These are phyloP conservation scores for Endocladia muricata DNA, from an alignment of 31 red algal species.

Conservation along the genomic window DNA sequence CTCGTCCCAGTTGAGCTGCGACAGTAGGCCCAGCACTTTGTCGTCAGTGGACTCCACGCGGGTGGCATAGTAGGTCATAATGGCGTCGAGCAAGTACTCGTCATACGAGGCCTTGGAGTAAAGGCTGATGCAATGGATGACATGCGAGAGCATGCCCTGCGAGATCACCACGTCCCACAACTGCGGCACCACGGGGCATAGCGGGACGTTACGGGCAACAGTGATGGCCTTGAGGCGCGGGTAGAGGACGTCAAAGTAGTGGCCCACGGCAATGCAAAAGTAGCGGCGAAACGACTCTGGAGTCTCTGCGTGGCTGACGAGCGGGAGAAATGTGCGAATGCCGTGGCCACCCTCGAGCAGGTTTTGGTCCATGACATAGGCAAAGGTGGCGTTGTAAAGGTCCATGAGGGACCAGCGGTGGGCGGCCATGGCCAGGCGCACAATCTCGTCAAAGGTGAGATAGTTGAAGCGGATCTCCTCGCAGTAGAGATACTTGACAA, in stretches of 20 bases:
- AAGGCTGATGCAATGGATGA: constrained; percentile 40
- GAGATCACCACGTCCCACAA: constrained; percentile 46
- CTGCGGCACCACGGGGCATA: neutral
- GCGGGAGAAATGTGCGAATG: constrained; percentile 66
- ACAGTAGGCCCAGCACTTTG: constrained; percentile 33
- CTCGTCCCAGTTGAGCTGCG: constrained; percentile 63
- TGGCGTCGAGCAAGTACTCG: constrained; percentile 47
- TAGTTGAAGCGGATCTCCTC: constrained; percentile 70
- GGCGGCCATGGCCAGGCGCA: constrained; percentile 34
- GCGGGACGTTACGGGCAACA: neutral
- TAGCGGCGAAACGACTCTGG: constrained; percentile 61
- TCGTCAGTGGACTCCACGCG: constrained; percentile 32
- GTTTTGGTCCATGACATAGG: constrained; percentile 65
- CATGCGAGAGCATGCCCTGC: constrained; percentile 57
- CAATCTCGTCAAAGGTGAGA: constrained; percentile 66
- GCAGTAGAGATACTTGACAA: constrained; percentile 68
- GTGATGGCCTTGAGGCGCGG: constrained; percentile 37
- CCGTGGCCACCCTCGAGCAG: constrained; percentile 52
- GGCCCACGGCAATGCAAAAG: constrained; percentile 64
- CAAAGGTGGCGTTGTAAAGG: constrained; percentile 58
- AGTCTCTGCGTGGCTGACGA: constrained; percentile 45
- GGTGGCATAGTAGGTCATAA: constrained; percentile 42
- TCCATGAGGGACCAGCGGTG: constrained; percentile 59
- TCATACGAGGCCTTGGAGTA: constrained; percentile 39
- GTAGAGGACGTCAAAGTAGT: constrained; percentile 56